Conservation (phyloP, 2,329 filamentous ascomycete species). For the Talaromyces sp. region DNA sequence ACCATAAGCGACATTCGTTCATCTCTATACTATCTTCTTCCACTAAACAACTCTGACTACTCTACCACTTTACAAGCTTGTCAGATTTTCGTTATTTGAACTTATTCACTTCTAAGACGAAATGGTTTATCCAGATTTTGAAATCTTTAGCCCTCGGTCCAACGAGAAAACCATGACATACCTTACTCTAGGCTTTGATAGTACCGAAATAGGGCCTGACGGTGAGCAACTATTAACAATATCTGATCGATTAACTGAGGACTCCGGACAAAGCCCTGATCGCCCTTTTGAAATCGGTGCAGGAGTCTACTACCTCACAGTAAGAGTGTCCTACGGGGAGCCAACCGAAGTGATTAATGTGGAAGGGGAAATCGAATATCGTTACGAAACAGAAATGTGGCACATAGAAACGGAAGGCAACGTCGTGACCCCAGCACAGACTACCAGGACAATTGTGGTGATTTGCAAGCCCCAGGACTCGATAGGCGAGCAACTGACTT, state of each 20-base stretch:
- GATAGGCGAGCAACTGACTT: not conserved
- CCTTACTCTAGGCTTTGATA: not conserved
- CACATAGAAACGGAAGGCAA: not conserved
- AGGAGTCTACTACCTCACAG: not conserved
- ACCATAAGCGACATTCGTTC: too few species aligned
- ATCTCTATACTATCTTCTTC: too few species aligned
- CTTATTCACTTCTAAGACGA: not conserved
- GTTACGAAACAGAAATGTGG: not conserved
- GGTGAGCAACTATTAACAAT: not conserved
- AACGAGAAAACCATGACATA: not conserved
- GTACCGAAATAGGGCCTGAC: not conserved
- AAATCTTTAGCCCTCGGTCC: too few species aligned
- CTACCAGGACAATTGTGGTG: not conserved
- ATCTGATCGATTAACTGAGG: not conserved
- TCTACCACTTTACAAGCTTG: too few species aligned
- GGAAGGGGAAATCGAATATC: not conserved
- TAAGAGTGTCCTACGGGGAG: not conserved
- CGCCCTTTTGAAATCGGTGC: not conserved
- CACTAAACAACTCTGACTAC: too few species aligned
- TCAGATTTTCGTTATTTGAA: too few species aligned
- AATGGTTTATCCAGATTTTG: not conserved
- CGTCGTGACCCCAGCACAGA: too few species aligned
- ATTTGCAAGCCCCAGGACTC: not conserved
- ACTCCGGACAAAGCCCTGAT: not conserved
- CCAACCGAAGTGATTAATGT: not conserved